Conservation (phyloP, 2,329 filamentous ascomycete genomes). For the Parastagonospora avenae region DNA sequence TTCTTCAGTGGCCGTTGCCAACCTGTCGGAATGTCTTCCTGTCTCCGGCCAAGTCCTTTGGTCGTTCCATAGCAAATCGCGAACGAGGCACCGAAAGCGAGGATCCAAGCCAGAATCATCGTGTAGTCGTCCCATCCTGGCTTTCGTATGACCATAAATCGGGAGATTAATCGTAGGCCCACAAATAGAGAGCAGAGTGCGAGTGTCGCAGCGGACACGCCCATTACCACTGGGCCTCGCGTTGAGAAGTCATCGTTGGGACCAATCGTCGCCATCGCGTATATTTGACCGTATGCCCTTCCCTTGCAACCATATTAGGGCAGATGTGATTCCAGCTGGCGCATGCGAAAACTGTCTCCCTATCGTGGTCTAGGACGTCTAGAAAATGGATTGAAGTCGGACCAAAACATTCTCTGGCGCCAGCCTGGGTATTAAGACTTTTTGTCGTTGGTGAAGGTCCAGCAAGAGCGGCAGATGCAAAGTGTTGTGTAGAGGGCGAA, state of each 20-base stretch:
- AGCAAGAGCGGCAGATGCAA: background rate
- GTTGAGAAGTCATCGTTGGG: conserved; percentile 24
- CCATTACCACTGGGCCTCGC: conserved; percentile 60
- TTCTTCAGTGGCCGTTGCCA: conserved; percentile 61
- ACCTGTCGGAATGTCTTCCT: conserved; percentile 61
- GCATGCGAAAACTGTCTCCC: conserved; percentile 2
- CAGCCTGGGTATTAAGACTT: background rate
- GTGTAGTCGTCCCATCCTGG: conserved; percentile 79
- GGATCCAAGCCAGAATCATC: conserved; percentile 78
- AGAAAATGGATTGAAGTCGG: conserved; percentile 12
- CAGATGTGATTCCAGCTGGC: background rate
- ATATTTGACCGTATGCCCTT: conserved; percentile 12
- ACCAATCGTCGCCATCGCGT: conserved; percentile 33
- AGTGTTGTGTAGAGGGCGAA: conserved; percentile 1
- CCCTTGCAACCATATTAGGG: conserved; percentile 17
- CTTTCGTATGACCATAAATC: conserved; percentile 73
- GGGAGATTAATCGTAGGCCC: conserved; percentile 72
- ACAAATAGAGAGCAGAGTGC: conserved; percentile 76
- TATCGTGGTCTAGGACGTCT: conserved; percentile 37
- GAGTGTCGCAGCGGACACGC: conserved; percentile 72
- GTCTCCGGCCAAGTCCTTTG: conserved; percentile 71
- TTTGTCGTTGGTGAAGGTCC: background rate
- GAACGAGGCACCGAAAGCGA: conserved; percentile 71
- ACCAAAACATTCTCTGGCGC: conserved; percentile 24
- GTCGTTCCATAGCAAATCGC: conserved; percentile 68